phyloP scores from a whole-genome alignment of 129 eudicot genomes.

The Scalesia atractyloides region DNA sequence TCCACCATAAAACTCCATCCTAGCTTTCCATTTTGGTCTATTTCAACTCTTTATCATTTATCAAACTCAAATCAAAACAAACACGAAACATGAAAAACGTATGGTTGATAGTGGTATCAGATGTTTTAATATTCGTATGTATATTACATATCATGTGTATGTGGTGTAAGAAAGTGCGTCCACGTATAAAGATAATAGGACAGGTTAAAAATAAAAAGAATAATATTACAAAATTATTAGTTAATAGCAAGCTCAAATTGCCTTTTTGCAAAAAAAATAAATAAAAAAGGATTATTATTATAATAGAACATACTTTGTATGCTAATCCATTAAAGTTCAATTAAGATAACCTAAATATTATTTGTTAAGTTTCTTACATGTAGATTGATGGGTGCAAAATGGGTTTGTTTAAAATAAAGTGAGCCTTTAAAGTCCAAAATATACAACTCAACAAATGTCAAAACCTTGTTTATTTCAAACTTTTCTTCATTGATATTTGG shows the following conservation, averaged over 20 bases:
- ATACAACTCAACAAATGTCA: conserved; percentile 20
- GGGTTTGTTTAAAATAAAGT: background rate
- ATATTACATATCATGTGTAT: background rate
- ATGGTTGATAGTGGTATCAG: conserved; percentile 29
- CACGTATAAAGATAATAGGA: conserved; percentile 11
- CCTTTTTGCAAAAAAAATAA: background rate
- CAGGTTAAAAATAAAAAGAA: background rate
- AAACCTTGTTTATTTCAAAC: conserved; percentile 17
- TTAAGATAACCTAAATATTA: background rate
- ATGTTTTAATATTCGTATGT: conserved; percentile 22
- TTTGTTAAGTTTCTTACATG: background rate
- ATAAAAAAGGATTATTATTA: no score
- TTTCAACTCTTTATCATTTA: conserved; percentile 1
- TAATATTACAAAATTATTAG: background rate
- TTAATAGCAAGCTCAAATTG: background rate
- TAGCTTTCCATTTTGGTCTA: conserved; percentile 30
- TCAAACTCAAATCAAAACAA: conserved; percentile 27
- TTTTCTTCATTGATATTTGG: conserved; percentile 17
- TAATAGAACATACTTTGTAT: no score
- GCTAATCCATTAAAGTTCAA: background rate
- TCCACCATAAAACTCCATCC: conserved; percentile 27
- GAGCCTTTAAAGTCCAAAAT: conserved; percentile 28
- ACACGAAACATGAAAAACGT: conserved; percentile 24
- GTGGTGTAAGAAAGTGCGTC: background rate
- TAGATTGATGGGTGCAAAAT: background rate